Conservation (phyloP, 2,329 filamentous ascomycete species). For the Dendrostoma leiphaemia region DNA sequence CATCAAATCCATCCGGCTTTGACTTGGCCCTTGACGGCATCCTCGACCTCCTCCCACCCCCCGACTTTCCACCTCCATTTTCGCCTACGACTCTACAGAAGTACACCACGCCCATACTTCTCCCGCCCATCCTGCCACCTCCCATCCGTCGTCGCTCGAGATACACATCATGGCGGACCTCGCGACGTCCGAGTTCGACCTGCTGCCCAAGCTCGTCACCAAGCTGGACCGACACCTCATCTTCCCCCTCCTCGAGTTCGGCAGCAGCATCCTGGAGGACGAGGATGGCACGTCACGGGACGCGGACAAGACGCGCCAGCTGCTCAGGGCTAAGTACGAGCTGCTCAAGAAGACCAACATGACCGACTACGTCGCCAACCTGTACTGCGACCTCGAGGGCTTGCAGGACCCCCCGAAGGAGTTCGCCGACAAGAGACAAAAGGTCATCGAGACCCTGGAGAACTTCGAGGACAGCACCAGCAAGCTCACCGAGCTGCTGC, state of each 20-base stretch:
- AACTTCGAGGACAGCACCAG: constrained; percentile 82
- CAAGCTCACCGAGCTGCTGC: constrained; percentile 84
- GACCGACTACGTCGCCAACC: constrained; percentile 92
- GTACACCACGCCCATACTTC: not conserved
- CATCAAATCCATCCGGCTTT: not conserved
- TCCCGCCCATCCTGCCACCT: not conserved
- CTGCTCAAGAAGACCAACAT: constrained; percentile 97
- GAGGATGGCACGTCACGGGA: constrained; percentile 56
- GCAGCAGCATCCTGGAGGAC: constrained; percentile 77
- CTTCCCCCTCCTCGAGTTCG: constrained; percentile 94
- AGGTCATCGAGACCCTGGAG: constrained; percentile 79
- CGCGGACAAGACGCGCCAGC: constrained; percentile 59
- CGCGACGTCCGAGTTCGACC: constrained; percentile 31
- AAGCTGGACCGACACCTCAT: constrained; percentile 95
- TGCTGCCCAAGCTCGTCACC: constrained; percentile 85
- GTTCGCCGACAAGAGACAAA: constrained; percentile 84
- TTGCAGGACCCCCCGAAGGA: constrained; percentile 76
- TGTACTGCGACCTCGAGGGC: constrained; percentile 87
- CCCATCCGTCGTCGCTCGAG: not conserved
- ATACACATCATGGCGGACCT: constrained; percentile 14
- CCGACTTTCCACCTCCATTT: not conserved
- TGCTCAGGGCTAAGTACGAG: constrained; percentile 85
- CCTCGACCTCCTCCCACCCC: not conserved
- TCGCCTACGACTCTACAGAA: not conserved
- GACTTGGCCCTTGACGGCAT: not conserved